Evolutionary conservation across 2,329 filamentous ascomycete species (phyloP).

Genomic region (Verticillium isaacii): DNA sequence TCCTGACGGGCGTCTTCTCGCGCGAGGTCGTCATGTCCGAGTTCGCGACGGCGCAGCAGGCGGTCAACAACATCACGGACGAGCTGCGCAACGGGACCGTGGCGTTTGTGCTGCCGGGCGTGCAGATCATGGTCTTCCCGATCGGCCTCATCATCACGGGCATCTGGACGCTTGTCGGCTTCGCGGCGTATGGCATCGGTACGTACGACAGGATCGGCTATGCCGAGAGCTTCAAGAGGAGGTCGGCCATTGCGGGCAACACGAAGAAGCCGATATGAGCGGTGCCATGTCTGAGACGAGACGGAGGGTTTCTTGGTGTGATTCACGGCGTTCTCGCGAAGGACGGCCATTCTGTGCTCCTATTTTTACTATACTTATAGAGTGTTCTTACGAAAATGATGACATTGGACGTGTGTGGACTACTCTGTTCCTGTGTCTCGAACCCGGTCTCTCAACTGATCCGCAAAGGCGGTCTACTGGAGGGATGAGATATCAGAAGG

Average conservation of each 20-base stretch:
- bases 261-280: constrained; percentile 12
- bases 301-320: not conserved
- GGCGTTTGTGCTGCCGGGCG: constrained; percentile 66
- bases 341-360: not conserved
- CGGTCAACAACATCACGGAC: constrained; percentile 41
- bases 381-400: not conserved
- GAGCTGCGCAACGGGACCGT: constrained; percentile 45
- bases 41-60: constrained; percentile 40
- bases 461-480: no score
- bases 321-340: not conserved
- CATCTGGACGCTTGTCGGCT: constrained; percentile 55
- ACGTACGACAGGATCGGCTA: constrained; percentile 64
- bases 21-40: constrained; percentile 48
- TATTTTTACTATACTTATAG: not conserved
- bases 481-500: not conserved
- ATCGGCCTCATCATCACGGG: constrained; percentile 63
- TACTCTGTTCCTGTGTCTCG: no score
- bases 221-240: constrained; percentile 56
- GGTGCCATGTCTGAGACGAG: not conserved
- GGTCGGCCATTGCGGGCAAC: constrained; percentile 38
- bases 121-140: constrained; percentile 64
- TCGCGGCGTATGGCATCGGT: constrained; percentile 56
- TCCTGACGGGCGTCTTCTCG: constrained; percentile 67
- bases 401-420: not conserved
- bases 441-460: not conserved